A percentile compares a stretch with the other conserved stretches of the same genome.
Evolutionary conservation across 192 early-diverging fungal genomes (phyloP).

Genomic region (Umbelopsis ramanniana): DNA sequence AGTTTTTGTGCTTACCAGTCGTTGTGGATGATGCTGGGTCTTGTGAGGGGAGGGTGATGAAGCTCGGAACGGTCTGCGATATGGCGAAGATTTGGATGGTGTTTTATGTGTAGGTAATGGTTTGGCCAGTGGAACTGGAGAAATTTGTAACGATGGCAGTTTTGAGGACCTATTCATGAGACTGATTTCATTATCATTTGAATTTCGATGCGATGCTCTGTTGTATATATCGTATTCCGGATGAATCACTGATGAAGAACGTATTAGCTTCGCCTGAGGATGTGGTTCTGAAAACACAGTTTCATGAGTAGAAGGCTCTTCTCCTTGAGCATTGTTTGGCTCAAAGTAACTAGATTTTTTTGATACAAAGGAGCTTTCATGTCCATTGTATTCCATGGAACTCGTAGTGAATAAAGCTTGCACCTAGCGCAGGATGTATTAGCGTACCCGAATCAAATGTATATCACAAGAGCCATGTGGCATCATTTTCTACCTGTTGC

Average conservation of each 20-base stretch:
- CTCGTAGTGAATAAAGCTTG: not conserved
- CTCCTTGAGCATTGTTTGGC: not conserved
- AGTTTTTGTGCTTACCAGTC: not conserved
- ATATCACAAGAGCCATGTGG: not conserved
- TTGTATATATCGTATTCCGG: not conserved
- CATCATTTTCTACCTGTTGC: not conserved
- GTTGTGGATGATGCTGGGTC: constrained; percentile 2
- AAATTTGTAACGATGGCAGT: not conserved
- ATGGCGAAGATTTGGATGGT: not conserved
- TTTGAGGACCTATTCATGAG: not conserved
- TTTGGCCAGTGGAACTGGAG: not conserved
- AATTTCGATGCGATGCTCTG: not conserved
- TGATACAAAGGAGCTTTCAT: constrained; percentile 5
- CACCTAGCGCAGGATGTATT: not conserved
- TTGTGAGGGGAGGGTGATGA: not conserved
- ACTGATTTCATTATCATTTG: not conserved
- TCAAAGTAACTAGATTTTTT: not conserved
- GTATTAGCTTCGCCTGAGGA: not conserved
- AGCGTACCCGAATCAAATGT: not conserved
- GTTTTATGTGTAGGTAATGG: not conserved
- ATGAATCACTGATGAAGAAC: not conserved
- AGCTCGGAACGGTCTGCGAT: not conserved
- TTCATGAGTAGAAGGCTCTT: constrained; percentile 13
- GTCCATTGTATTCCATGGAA: not conserved
- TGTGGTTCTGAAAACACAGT: not conserved